Base-by-base conservation (phyloP, 2,329 filamentous ascomycete species). In the Calonectria pauciramosa region DNA sequence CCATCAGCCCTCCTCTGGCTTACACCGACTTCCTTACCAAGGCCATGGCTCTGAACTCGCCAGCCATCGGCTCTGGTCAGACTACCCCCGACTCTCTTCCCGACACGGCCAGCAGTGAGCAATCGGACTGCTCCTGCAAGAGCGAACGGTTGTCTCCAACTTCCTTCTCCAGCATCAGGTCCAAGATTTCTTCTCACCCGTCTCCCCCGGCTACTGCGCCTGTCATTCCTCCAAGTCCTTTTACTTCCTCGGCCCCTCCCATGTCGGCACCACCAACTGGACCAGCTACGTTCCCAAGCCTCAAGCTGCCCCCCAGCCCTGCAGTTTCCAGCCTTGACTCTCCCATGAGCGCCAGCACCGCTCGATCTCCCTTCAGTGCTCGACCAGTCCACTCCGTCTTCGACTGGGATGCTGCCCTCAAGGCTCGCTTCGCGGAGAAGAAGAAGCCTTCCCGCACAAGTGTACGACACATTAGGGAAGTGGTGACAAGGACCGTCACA, bases 401-500 rank as follows among this genome's bases (percentile, higher is more conserved):
- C 76, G 94, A 97, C 83, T 96, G 94, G 94, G 93, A 94, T 73
- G 86, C 92, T 8, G 93, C 93, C 10, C 89, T 93, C 80, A 95
- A 94, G 85, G 89, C 90, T 59, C 89, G 91, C 67, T 93, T 92
- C 80, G 89, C 91, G 74, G 93, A 94, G 82, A 88, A 88, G 83
- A 88, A 89, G 76, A 91, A 91, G 82, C 82, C 89, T 20, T 87
- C 91, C 51, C 90, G 89, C 78, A 92, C 92, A 38, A 93, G 89
- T 80, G 88, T 93, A 71, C 91, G 93, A 74, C 90, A 94, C 82
- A 95, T 98, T 73, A 90, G 95, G 70, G 96, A 98, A 84, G 95
- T 98, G 6, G 94, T 98, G 68, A 98, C 96, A n/a, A 91, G 96
- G 79, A 98, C 96, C 20, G 95, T 98, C 74, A 98, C 95, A 51